Conservation (phyloP, 1,284 basidiomycete genomes). For the Coniophora puteana region DNA sequence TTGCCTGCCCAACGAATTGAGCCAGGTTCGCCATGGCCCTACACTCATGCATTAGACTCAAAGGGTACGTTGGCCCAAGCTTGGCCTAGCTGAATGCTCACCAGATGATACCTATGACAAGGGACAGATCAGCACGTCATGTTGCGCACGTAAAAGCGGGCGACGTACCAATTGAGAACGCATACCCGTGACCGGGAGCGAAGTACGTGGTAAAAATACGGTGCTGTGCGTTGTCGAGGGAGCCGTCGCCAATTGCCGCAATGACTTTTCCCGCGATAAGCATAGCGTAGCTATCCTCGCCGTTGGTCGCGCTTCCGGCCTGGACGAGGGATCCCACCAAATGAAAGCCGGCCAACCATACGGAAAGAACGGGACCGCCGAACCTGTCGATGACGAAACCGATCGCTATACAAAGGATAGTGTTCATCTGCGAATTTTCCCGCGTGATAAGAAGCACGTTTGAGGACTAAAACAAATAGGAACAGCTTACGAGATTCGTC, state of each 20-base stretch:
- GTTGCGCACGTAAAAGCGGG: background rate
- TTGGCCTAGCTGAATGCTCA: slow-evolving; percentile 6
- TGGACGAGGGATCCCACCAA: slow-evolving; percentile 33
- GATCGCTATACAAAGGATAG: slow-evolving; percentile 38
- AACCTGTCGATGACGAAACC: slow-evolving; percentile 43
- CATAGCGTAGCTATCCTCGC: slow-evolving; percentile 37
- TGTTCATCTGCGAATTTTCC: slow-evolving; percentile 36
- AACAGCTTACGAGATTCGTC: slow-evolving; percentile 35
- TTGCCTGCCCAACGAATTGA: slow-evolving; percentile 37
- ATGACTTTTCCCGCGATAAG: slow-evolving; percentile 41
- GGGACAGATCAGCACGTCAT: background rate
- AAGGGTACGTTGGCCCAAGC: too few species aligned
- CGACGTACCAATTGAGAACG: slow-evolving; percentile 34
- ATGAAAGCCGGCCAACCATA: slow-evolving; percentile 34
- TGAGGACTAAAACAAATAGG: slow-evolving; percentile 1
- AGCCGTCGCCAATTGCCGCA: slow-evolving; percentile 42
- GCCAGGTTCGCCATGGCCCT: slow-evolving; percentile 41
- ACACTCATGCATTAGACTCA: background rate
- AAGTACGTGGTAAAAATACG: slow-evolving; percentile 45
- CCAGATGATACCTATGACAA: slow-evolving; percentile 21
- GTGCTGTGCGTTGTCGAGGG: slow-evolving; percentile 43
- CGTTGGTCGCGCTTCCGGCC: slow-evolving; percentile 38
- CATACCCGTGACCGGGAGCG: slow-evolving; percentile 38
- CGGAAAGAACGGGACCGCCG: slow-evolving; percentile 36
- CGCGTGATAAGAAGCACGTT: too few species aligned